Percentiles rank a stretch among this genome's conserved stretches.
Conservation (phyloP, 352 stramenopile genomes). For the Discostella stelligera region DNA sequence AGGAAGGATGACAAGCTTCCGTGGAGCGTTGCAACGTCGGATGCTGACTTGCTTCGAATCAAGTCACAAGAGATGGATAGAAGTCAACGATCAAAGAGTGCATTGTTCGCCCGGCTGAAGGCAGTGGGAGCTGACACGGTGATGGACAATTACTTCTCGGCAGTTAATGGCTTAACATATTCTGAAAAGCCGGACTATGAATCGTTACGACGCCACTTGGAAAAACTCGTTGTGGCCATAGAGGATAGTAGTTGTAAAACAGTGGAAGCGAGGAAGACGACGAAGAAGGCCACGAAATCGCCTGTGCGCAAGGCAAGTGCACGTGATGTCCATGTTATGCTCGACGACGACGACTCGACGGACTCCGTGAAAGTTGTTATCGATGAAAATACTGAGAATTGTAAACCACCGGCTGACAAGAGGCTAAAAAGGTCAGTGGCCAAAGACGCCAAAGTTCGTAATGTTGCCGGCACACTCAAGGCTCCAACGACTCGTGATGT, state of each 20-base stretch:
- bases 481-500: constrained; percentile 2
- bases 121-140: constrained; percentile 16
- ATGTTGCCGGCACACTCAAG: background rate
- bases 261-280: constrained; percentile 3
- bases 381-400: constrained; percentile 23
- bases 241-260: constrained; percentile 7
- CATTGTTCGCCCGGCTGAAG: constrained; percentile 23
- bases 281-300: constrained; percentile 21
- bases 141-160: constrained; percentile 52
- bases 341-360: background rate
- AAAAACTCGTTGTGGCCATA: constrained; percentile 30
- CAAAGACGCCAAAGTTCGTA: constrained; percentile 6
- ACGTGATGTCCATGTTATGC: background rate
- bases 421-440: constrained; percentile 4
- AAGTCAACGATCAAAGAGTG: constrained; percentile 27
- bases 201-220: constrained; percentile 29
- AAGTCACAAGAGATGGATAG: constrained; percentile 43
- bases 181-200: constrained; percentile 68
- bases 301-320: constrained; percentile 7
- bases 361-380: constrained; percentile 9
- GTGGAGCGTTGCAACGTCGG: constrained; percentile 62
- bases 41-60: constrained; percentile 50
- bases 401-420: background rate
- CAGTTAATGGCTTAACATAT: constrained; percentile 53
- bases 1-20: constrained; percentile 76